Percentiles rank a stretch among this genome's conserved stretches.
These are phyloP conservation scores for Aspergillus spinulosporus DNA, from an alignment of 2,329 filamentous ascomycete species.

Conservation along the genomic window DNA sequence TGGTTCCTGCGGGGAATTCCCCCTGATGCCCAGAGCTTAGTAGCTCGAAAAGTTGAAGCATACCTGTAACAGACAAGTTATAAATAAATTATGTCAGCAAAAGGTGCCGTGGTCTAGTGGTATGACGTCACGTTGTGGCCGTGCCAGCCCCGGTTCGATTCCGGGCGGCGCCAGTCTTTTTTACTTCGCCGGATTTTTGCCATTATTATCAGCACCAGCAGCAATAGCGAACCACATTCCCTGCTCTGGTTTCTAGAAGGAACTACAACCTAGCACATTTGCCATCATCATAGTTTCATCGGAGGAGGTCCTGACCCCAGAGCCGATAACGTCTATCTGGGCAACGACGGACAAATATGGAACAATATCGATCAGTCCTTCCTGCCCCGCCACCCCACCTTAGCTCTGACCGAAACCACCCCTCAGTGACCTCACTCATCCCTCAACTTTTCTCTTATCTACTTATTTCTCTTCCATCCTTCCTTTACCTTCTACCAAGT, in stretches of 20 bases:
- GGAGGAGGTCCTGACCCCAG: background rate
- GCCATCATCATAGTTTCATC: slow-evolving; percentile 9
- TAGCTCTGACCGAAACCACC: slow-evolving; percentile 17
- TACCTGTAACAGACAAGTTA: background rate
- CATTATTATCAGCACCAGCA: background rate
- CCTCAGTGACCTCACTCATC: background rate
- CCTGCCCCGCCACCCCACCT: slow-evolving; percentile 22
- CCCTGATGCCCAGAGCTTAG: no score
- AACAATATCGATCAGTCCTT: background rate
- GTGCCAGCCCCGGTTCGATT: slow-evolving; percentile 33
- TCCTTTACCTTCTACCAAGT: background rate
- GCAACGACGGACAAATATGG: no score
- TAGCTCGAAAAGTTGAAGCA: background rate
- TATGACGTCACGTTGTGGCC: slow-evolving; percentile 33
- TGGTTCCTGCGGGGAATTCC: no score
- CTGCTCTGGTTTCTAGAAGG: background rate
- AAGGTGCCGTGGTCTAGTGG: slow-evolving; percentile 11
- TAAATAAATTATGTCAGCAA: background rate
- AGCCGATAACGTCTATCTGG: no score
- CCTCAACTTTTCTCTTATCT: background rate
- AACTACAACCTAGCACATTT: background rate
- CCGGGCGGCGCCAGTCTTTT: slow-evolving; percentile 8
- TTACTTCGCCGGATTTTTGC: background rate
- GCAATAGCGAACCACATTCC: no score
- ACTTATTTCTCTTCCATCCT: background rate